Evolutionary conservation across 768 basidiomycete species (phyloP), one percentile per base, ranked within the genome.

Genomic region (Cyclocybe aegerita): DNA sequence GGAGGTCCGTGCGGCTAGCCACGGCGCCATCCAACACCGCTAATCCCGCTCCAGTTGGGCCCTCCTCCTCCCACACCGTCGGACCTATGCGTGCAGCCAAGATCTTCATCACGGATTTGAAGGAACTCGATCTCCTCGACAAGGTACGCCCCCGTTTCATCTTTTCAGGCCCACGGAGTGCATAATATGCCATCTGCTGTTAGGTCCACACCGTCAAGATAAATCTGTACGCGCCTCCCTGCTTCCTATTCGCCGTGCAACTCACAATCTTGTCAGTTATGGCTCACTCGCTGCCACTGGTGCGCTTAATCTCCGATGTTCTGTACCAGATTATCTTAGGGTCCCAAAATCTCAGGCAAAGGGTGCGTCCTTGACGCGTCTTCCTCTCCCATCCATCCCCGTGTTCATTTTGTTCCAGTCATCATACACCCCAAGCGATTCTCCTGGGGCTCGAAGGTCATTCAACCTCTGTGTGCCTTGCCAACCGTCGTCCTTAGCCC

Each of bases 211-310:
- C 79, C 7, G 69, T 98, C 46, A 98, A 97, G 67, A 87, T 96
- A 50, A 85, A 86, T 3, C 75, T 98, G 82, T 92, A 65, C 65
- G 84, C 64, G 8, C 29, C 47, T 42, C 40, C 50, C 31, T 45
- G 42, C 52, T 35, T 35, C 23, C 15, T 42, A 11, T 46, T 30
- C 16, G 12, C 3, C 46, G 29, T 36, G 35, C 46, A 41, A 29
- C 31, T 48, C 35, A 47, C 10, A 11, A 23, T 37, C 42, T 32
- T 48, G 41, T 41, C 50, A 92, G 90, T 44, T 95, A 96, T 66
- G 95, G 95, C 29, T 93, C 90, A 7, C 76, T 98, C 31, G 94
- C 96, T 3, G 95, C 96, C 6, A 98, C 96, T 60, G 93, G 87
- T 85, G 50, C 30, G 34, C 12, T 46, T 40, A 32, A 49, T 46